Conservation (phyloP, 129 eudicot genomes). For the Pulicaria dysenterica region DNA sequence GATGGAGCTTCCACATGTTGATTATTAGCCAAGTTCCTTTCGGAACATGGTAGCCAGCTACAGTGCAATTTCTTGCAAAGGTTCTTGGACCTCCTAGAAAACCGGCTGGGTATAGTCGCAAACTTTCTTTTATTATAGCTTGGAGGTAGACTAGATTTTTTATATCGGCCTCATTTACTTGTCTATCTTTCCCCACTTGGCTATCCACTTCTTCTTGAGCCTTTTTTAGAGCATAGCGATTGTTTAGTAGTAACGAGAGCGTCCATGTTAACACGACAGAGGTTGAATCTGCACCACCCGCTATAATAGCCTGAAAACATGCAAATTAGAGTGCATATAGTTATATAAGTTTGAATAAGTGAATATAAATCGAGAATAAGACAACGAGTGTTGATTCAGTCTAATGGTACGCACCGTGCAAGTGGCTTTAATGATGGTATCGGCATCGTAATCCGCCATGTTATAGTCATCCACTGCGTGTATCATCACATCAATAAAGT, state of each 20-base stretch:
- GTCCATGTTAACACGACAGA: constrained; percentile 15
- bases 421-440: constrained; percentile 29
- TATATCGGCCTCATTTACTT: constrained; percentile 16
- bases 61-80: constrained; percentile 1
- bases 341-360: too few species aligned
- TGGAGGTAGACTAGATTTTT: constrained; percentile 19
- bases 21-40: not conserved
- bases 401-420: constrained; percentile 15
- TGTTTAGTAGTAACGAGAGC: constrained; percentile 22
- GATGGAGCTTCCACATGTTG: constrained; percentile 27
- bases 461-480: not conserved
- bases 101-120: constrained; percentile 15
- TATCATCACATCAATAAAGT: constrained; percentile 36
- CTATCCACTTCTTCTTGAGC: constrained; percentile 21
- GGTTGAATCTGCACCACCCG: constrained; percentile 4
- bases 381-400: not conserved
- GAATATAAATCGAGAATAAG: not conserved
- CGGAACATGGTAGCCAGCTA: constrained; percentile 3
- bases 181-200: constrained; percentile 16
- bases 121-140: constrained; percentile 22
- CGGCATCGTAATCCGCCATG: not conserved
- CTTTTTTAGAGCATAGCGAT: constrained; percentile 6
- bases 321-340: not conserved
- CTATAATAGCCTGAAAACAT: not conserved
- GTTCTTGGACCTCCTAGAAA: constrained; percentile 16